Conservation (phyloP, 2,329 filamentous ascomycete species). For the Coniochaeta sp. region DNA sequence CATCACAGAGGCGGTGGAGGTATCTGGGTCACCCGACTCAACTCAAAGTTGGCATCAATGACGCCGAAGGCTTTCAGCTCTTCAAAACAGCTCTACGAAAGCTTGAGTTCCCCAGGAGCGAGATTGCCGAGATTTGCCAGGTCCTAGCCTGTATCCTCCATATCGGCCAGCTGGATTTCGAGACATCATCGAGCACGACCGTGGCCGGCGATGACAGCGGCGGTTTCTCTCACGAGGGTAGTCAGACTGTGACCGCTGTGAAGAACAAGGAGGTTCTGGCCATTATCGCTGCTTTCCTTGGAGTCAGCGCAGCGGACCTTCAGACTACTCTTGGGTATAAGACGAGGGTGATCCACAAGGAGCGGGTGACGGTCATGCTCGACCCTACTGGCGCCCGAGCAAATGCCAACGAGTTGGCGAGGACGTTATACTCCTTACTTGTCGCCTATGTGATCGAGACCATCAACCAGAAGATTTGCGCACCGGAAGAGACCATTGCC, state of each 20-base stretch:
- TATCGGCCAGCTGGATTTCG: conserved; percentile 93
- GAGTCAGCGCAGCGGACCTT: conserved; percentile 71
- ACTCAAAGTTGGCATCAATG: conserved; percentile 94
- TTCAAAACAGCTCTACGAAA: conserved; percentile 95
- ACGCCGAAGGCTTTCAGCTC: conserved; percentile 89
- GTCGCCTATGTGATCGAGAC: conserved; percentile 91
- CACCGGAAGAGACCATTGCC: conserved; percentile 75
- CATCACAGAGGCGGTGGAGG: conserved; percentile 75
- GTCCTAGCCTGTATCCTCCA: conserved; percentile 91
- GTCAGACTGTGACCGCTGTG: conserved; percentile 75
- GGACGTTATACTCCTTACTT: conserved; percentile 86
- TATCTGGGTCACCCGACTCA: conserved; percentile 95
- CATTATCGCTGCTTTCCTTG: conserved; percentile 90
- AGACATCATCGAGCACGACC: conserved; percentile 71
- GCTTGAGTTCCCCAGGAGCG: conserved; percentile 84
- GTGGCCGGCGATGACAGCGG: conserved; percentile 84
- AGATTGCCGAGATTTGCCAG: conserved; percentile 96
- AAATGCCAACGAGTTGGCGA: conserved; percentile 89
- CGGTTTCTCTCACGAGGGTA: conserved; percentile 92
- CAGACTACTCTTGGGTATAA: conserved; percentile 90
- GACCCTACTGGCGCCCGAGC: conserved; percentile 83
- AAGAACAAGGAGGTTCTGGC: conserved; percentile 87
- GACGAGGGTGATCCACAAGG: conserved; percentile 91
- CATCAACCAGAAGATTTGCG: conserved; percentile 85
- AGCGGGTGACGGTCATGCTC: conserved; percentile 97